Evolutionary conservation across 2,329 filamentous ascomycete genomes (phyloP).

Genomic region (Neophaeococcomyces aloes): DNA sequence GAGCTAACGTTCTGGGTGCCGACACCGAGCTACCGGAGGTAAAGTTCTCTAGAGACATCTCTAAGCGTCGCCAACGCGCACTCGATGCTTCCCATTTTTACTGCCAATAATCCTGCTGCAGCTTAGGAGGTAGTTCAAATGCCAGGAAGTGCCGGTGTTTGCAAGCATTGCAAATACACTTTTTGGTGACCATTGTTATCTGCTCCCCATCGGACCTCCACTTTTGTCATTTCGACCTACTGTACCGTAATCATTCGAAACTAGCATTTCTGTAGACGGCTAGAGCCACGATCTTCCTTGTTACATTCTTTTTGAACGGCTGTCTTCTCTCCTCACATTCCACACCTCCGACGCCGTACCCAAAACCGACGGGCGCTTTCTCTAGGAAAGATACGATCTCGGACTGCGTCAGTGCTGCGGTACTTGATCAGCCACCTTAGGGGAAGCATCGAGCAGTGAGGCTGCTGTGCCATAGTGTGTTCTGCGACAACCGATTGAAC

Average conservation of each 20-base stretch:
- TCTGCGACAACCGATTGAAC: background rate
- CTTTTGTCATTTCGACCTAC: background rate
- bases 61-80: too few relatives aligned
- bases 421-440: background rate
- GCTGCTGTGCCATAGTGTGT: background rate
- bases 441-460: background rate
- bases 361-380: background rate
- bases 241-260: background rate
- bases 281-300: background rate
- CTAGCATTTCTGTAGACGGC: slow-evolving; percentile 2
- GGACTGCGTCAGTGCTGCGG: background rate
- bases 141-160: too few relatives aligned
- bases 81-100: too few relatives aligned
- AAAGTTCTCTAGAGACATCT: too few relatives aligned
- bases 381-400: background rate
- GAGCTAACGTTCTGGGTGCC: too few relatives aligned
- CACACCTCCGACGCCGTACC: background rate
- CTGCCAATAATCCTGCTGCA: too few relatives aligned
- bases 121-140: too few relatives aligned
- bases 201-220: background rate
- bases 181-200: background rate
- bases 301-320: background rate
- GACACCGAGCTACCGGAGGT: too few relatives aligned
- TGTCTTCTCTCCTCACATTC: background rate
- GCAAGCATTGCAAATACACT: too few relatives aligned